A percentile compares a stretch with the other conserved stretches of the same genome.
Conservation (phyloP, 352 stramenopile species). For the Phytophthora cryptogea region DNA sequence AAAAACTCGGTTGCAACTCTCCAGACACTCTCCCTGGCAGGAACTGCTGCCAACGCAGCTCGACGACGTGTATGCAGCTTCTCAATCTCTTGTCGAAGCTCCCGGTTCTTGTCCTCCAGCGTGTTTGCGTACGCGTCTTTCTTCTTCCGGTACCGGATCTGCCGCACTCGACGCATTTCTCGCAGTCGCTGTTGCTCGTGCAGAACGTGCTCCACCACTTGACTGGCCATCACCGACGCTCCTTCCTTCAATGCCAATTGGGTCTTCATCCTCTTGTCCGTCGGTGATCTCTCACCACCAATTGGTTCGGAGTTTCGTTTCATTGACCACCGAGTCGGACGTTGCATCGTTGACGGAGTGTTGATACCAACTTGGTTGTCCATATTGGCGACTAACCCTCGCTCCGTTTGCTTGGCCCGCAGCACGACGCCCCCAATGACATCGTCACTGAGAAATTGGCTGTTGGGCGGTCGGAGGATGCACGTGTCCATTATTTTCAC, state of each 20-base stretch:
- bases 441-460: constrained; percentile 12
- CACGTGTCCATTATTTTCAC: constrained; percentile 4
- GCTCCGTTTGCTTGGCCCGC: constrained; percentile 2
- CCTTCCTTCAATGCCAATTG: background rate
- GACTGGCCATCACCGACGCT: background rate
- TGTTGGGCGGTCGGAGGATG: constrained; percentile 4
- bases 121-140: constrained; percentile 8
- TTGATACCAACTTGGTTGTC: background rate
- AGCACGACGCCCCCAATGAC: constrained; percentile 2
- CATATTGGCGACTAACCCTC: background rate
- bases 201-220: background rate
- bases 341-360: background rate
- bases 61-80: background rate
- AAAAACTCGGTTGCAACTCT: constrained; percentile 12
- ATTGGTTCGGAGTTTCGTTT: background rate
- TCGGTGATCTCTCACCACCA: background rate
- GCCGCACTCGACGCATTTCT: constrained; percentile 5
- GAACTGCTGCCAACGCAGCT: background rate
- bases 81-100: constrained; percentile 3
- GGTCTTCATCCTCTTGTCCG: background rate
- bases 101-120: background rate
- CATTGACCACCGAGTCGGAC: background rate
- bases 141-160: constrained; percentile 20
- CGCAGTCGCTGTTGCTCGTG: background rate
- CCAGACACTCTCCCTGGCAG: constrained; percentile 2